A percentile compares a stretch with the other conserved stretches of the same genome.
These are phyloP conservation scores for Zymoseptoria brevis DNA, from an alignment of 2,329 filamentous ascomycete genomes.

Conservation along the genomic window DNA sequence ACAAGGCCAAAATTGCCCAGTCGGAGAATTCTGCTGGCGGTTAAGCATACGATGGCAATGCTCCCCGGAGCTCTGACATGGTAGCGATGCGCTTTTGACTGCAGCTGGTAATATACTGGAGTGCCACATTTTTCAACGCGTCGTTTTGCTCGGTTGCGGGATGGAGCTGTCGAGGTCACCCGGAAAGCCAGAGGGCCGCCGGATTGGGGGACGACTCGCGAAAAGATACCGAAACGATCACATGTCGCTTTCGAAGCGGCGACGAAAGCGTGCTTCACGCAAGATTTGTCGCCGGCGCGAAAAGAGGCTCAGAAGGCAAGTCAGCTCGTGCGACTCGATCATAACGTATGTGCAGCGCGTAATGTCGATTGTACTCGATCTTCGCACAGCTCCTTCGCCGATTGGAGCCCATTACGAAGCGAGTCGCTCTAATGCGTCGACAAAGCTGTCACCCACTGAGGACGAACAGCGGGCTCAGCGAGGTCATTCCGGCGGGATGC, in stretches of 20 bases:
- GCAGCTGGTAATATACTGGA: not conserved
- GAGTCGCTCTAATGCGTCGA: not conserved
- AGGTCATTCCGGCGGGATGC: not conserved
- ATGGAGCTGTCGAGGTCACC: not conserved
- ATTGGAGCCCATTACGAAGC: not conserved
- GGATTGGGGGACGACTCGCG: not conserved
- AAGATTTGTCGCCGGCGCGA: no score
- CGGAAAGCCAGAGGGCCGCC: not conserved
- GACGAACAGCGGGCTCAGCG: not conserved
- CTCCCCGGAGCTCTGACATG: not conserved
- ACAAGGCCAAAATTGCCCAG: not conserved
- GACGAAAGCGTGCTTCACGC: no score
- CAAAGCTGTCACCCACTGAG: not conserved
- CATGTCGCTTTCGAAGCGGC: not conserved
- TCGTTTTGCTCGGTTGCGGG: not conserved
- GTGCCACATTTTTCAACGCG: not conserved
- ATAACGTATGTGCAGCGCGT: not conserved
- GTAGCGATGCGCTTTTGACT: not conserved
- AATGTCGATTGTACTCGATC: not conserved
- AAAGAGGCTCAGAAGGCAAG: not conserved
- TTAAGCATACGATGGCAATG: constrained; percentile 2
- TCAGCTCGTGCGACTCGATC: not conserved
- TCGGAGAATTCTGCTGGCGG: constrained; percentile 4
- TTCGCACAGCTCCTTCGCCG: not conserved
- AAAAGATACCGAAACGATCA: not conserved